A percentile compares a stretch with the other conserved stretches of the same genome.
Evolutionary conservation across 441 rosid species (phyloP).

Genomic region (Melastoma candidum): DNA sequence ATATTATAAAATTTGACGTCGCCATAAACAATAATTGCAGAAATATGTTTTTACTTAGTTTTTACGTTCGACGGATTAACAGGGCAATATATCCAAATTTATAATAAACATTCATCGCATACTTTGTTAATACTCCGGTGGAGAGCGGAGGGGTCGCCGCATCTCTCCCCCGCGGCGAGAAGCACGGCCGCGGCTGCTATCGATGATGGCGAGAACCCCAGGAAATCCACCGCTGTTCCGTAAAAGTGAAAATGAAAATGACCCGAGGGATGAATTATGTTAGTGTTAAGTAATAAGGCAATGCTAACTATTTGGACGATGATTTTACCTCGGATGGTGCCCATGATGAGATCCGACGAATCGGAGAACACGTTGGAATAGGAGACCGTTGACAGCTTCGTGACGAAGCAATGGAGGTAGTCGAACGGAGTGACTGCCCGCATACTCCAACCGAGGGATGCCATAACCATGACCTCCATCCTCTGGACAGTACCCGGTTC

Average conservation of each 20-base stretch:
- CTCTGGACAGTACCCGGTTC: constrained; percentile 33
- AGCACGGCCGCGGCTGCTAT: constrained; percentile 46
- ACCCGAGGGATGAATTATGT: background rate
- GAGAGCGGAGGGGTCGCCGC: constrained; percentile 10
- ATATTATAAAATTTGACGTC: no score
- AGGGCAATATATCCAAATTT: no score
- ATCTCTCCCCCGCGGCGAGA: constrained; percentile 23
- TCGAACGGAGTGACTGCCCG: constrained; percentile 47
- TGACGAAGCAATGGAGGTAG: constrained; percentile 32
- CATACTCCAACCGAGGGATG: constrained; percentile 38
- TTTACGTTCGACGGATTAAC: no score
- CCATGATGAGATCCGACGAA: constrained; percentile 42
- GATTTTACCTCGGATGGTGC: constrained; percentile 38
- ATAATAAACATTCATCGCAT: constrained; percentile 1
- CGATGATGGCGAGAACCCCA: constrained; percentile 37
- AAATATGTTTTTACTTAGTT: no score
- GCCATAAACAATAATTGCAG: no score
- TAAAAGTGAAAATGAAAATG: background rate
- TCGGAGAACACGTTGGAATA: constrained; percentile 17
- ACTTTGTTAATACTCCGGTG: constrained; percentile 24
- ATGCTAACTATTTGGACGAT: no score
- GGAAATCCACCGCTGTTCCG: constrained; percentile 41
- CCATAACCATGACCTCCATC: constrained; percentile 48
- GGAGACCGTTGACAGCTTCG: constrained; percentile 21
- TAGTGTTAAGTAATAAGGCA: background rate